Evolutionary conservation across 768 basidiomycete species (phyloP).

Genomic region (Suillus lakei): DNA sequence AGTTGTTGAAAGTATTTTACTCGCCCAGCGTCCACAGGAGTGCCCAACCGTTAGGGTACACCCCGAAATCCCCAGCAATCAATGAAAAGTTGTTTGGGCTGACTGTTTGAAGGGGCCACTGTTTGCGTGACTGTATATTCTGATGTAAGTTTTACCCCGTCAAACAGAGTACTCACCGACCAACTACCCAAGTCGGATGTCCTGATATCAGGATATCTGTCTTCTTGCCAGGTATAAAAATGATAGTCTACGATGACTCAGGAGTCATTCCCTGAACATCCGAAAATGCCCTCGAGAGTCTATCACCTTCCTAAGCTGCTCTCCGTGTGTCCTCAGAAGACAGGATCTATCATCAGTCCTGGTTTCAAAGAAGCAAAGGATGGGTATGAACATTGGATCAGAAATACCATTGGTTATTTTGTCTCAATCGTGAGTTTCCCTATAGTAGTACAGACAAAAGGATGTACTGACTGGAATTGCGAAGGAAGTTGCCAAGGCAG

Average conservation of each 20-base stretch:
- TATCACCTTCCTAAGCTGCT: constrained; percentile 31
- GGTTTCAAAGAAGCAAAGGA: constrained; percentile 27
- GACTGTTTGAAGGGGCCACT: too few relatives aligned
- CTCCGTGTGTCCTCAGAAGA: constrained; percentile 28
- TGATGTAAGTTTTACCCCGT: too few relatives aligned
- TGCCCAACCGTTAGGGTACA: too few relatives aligned
- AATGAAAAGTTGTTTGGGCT: too few relatives aligned
- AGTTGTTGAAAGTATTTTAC: too few relatives aligned
- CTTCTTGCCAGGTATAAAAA: background rate
- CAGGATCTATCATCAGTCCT: constrained; percentile 31
- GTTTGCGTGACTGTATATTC: too few relatives aligned
- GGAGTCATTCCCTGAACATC: background rate
- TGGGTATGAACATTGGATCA: constrained; percentile 29
- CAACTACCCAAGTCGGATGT: background rate
- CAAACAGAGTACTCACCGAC: background rate
- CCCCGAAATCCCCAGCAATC: too few relatives aligned
- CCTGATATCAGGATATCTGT: background rate
- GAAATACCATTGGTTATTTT: constrained; percentile 25
- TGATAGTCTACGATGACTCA: background rate
- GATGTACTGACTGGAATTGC: background rate
- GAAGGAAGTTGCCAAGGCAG: constrained; percentile 31
- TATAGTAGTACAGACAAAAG: background rate
- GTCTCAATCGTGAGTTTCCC: constrained; percentile 20
- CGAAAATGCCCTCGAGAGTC: constrained; percentile 21
- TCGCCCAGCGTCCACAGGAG: too few relatives aligned